Base-by-base conservation (phyloP, 768 basidiomycete genomes). In the Sporobolomyces roseus region DNA sequence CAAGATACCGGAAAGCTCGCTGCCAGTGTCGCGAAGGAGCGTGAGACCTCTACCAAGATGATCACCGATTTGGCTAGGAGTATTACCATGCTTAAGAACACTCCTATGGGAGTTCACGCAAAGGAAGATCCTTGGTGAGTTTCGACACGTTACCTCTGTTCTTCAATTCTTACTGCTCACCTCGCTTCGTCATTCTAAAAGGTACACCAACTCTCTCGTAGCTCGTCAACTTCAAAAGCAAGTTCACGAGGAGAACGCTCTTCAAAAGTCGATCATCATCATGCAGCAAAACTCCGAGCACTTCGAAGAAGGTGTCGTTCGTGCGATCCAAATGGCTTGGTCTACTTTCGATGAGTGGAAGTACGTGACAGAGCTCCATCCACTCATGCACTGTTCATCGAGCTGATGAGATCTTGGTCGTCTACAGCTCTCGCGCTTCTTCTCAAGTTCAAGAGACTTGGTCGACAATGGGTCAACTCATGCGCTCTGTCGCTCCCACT, bases 231-330 rank as follows among this genome's bases (percentile, higher is more conserved):
- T 96, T 21, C 84, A 86, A 71, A 90, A 89, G 74, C 77, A 80
- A 78, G 90, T 97, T 51, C 86, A 92, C 79, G 94, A 96, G 80
- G 96, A 99, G 80, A 99, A 99, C 77, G 86, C 93, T 0, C 86
- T 99, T 19, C 94, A 99, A 80, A 99, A 98, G 78, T 90, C 88
- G 3, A 90, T 97, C 76, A 87, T 99, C 76, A 93, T 99, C 78
- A 97, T 94, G 86, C 94, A 99, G 75, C 92, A 76, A 54, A 94
- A 94, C 78, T 90, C 88, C 21, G 94, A 93, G 27, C 88, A 93
- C 77, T 99, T 99, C 74, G 96, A 98, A 79, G 90, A 91, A 73
- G 93, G 93, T 60, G 90, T 99, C 75, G 91, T 99, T 32, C 89
- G 90, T 66, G 87, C 91, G 4, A 85, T 99, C 70, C 92, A 98